phyloP scores from a whole-genome alignment of 2,329 filamentous ascomycete species.

The Fusarium udum region DNA sequence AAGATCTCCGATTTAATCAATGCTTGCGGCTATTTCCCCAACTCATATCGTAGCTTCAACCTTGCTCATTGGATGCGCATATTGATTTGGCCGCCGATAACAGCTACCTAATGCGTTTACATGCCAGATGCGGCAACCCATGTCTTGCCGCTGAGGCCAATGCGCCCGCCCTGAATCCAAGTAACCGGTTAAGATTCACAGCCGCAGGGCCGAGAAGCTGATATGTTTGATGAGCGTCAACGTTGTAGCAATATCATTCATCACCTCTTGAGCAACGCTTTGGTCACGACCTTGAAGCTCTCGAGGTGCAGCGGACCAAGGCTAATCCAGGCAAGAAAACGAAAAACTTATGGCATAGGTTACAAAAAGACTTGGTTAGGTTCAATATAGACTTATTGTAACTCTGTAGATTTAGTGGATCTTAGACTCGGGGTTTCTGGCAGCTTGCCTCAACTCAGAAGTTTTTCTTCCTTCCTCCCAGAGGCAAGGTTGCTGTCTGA shows the following conservation, averaged over 20 bases:
- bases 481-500: not conserved
- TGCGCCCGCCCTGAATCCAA: conserved; percentile 38
- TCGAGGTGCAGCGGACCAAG: not conserved
- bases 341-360: not conserved
- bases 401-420: not conserved
- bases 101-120: conserved; percentile 21
- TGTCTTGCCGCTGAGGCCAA: conserved; percentile 32
- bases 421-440: not conserved
- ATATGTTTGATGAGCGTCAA: not conserved
- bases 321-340: not conserved
- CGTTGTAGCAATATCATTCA: not conserved
- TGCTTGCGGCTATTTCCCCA: conserved; percentile 13
- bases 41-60: conserved; percentile 1
- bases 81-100: conserved; percentile 10
- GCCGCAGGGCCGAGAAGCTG: conserved; percentile 10
- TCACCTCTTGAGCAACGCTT: not conserved
- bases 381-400: not conserved
- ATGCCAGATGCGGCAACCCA: conserved; percentile 30
- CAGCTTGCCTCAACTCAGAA: not conserved
- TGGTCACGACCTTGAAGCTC: not conserved
- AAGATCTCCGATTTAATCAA: conserved; percentile 19
- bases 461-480: not conserved
- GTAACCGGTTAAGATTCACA: conserved; percentile 25
- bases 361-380: not conserved
- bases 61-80: conserved; percentile 8